phyloP scores from a whole-genome alignment of 116 monocot species.

The Cymodocea nodosa region DNA sequence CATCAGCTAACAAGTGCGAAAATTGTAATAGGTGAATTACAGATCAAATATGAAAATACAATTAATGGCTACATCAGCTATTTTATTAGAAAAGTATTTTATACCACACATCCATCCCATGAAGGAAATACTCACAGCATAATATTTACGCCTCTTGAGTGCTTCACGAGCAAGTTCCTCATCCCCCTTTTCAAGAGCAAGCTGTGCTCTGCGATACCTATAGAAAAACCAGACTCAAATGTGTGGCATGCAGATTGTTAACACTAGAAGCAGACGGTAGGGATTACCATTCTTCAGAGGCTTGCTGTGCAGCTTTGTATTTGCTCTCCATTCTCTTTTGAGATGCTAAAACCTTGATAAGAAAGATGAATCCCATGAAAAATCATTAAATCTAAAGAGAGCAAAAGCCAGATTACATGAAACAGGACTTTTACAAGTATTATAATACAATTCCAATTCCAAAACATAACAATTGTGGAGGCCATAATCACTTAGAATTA shows the following conservation, averaged over 20 bases:
- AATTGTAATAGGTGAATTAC: too few relatives aligned
- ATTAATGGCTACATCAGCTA: too few relatives aligned
- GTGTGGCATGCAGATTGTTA: not conserved
- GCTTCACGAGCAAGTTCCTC: constrained; percentile 99
- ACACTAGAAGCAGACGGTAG: not conserved
- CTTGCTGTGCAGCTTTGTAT: constrained; percentile 77
- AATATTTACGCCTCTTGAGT: constrained; percentile 90
- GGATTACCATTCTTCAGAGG: constrained; percentile 84
- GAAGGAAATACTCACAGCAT: constrained; percentile 58
- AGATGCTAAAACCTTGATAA: constrained; percentile 74
- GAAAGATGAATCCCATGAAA: not conserved
- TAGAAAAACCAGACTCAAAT: not conserved
- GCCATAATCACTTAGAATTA: too few relatives aligned
- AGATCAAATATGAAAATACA: too few relatives aligned
- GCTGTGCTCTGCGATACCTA: constrained; percentile 91
- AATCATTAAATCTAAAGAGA: not conserved
- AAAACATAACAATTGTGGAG: too few relatives aligned
- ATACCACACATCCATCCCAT: too few relatives aligned
- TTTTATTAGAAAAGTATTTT: too few relatives aligned
- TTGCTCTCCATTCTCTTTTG: constrained; percentile 92
- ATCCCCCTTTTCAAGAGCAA: constrained; percentile 93
- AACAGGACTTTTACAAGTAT: too few relatives aligned
- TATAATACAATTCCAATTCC: too few relatives aligned
- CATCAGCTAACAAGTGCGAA: too few relatives aligned
- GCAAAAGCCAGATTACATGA: too few relatives aligned